A percentile compares a stretch with the other conserved stretches of the same genome.
phyloP scores from a whole-genome alignment of 306 rosid species.

The Prosopis cineraria region DNA sequence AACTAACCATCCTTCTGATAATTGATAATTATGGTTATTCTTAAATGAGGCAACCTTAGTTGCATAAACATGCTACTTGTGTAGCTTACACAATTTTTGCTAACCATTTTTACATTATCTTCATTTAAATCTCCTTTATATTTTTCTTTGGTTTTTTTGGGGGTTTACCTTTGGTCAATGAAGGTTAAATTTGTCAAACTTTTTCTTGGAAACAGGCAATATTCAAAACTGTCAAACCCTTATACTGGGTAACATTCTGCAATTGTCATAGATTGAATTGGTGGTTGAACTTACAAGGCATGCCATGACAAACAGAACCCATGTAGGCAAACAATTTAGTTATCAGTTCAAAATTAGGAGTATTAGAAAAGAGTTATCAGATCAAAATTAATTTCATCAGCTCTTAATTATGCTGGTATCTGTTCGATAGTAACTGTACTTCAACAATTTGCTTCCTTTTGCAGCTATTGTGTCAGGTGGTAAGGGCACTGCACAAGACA shows the following conservation, averaged over 20 bases:
- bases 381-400: not conserved
- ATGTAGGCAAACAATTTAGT: too few species aligned
- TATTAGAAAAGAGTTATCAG: not conserved
- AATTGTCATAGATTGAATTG: not conserved
- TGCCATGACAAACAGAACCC: not conserved
- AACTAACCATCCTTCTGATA: not conserved
- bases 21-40: not conserved
- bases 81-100: not conserved
- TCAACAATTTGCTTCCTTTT: conserved; percentile 35
- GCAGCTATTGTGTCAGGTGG: conserved; percentile 99
- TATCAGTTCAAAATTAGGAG: too few species aligned
- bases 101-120: not conserved
- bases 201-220: not conserved
- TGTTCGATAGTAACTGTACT: not conserved
- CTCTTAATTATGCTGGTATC: not conserved
- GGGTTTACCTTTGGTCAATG: not conserved
- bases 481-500: conserved; percentile 98
- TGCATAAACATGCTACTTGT: conserved; percentile 3
- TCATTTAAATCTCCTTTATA: not conserved
- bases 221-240: not conserved
- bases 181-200: too few species aligned
- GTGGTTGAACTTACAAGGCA: not conserved
- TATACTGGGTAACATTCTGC: not conserved
- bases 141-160: too few species aligned
- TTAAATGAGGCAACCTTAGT: conserved; percentile 1